Evolutionary conservation across 2,329 filamentous ascomycete genomes (phyloP), one percentile per base, ranked within the genome.

Genomic region (Gliomastix tumulicola): DNA sequence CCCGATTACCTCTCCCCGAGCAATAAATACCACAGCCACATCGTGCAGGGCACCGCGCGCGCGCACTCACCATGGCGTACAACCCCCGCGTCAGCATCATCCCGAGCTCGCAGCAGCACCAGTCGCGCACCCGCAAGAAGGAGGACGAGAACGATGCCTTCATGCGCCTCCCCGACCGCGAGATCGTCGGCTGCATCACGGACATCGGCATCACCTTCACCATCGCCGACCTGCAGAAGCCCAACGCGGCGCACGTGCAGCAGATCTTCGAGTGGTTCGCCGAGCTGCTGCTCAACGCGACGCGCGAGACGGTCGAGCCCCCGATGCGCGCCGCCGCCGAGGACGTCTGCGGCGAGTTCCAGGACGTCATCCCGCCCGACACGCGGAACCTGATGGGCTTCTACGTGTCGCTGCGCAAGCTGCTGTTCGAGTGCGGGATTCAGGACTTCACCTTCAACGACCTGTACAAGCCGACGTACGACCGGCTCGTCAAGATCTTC

Each of bases 191-290:
- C 57, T 98, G 92, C 62, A 96, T 98, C 66, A 92, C 84, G 53
- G 92, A 97, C 59, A 95, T 97, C 52, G 90, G 90, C 41, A 89
- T 97, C 51, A 81, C 79, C 20, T 96, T 97, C 60, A 84, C 79
- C 23, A 71, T 89, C 15, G 77, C 84, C 42, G 90, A 98, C 62
- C 74, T 98, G 28, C 81, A 90, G 50, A 97, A 96, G 56, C 92
- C 92, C 6, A 95, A 95, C 50, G 84, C 92, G 4, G 78, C 90
- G 42, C 88, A 95, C 53, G 89, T 97, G 37, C 92, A 98, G 62
- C 88, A 92, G 69, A 88, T 98, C 36, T 94, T 97, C 56, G 92
- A 98, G 71, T 94, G 88, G 84, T 92, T 98, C 49, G 89, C 88
- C 41, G 89, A 96, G 55, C 71, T 96, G 15, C 76, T 97, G 20